Percentiles rank a stretch among this genome's conserved stretches.
Conservation (phyloP, 1,139 yeast genomes). For the Diutina neorugosa region DNA sequence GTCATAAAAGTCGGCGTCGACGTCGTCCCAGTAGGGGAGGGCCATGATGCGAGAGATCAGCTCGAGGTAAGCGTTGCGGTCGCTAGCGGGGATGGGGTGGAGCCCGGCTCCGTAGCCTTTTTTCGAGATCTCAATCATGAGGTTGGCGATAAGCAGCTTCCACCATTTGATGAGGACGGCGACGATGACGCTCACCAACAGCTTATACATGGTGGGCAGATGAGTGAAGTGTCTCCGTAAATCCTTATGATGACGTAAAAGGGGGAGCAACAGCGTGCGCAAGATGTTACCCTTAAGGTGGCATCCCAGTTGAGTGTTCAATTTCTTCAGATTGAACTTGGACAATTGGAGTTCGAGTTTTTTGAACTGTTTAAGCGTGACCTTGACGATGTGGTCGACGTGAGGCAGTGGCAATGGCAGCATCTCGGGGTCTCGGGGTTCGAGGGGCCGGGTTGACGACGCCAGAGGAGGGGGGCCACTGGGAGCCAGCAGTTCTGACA, state of each 20-base stretch:
- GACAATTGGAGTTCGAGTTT: slow-evolving; percentile 30
- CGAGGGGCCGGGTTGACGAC: not conserved
- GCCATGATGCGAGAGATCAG: slow-evolving; percentile 57
- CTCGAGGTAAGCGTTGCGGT: slow-evolving; percentile 63
- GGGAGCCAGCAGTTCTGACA: not conserved
- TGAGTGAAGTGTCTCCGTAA: slow-evolving; percentile 15
- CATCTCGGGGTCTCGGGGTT: not conserved
- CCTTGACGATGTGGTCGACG: slow-evolving; percentile 10
- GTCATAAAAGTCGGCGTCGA: slow-evolving; percentile 13
- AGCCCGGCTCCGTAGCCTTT: not conserved
- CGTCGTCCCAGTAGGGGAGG: slow-evolving; percentile 47
- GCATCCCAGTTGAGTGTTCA: slow-evolving; percentile 17
- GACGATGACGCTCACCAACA: slow-evolving; percentile 23
- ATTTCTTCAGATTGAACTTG: slow-evolving; percentile 36
- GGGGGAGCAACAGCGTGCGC: slow-evolving; percentile 55
- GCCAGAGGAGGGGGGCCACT: too few relatives aligned
- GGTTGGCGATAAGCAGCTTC: slow-evolving; percentile 37
- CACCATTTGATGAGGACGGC: slow-evolving; percentile 54
- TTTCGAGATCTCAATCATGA: slow-evolving; percentile 11
- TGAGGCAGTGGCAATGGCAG: slow-evolving; percentile 1
- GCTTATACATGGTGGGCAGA: slow-evolving; percentile 17
- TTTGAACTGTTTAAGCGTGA: slow-evolving; percentile 23
- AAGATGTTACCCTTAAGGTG: slow-evolving; percentile 53
- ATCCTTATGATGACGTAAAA: slow-evolving; percentile 31
- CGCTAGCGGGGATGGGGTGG: slow-evolving; percentile 16